Conservation (phyloP, 2,329 filamentous ascomycete species). For the Phaeosphaeriaceae sp. region DNA sequence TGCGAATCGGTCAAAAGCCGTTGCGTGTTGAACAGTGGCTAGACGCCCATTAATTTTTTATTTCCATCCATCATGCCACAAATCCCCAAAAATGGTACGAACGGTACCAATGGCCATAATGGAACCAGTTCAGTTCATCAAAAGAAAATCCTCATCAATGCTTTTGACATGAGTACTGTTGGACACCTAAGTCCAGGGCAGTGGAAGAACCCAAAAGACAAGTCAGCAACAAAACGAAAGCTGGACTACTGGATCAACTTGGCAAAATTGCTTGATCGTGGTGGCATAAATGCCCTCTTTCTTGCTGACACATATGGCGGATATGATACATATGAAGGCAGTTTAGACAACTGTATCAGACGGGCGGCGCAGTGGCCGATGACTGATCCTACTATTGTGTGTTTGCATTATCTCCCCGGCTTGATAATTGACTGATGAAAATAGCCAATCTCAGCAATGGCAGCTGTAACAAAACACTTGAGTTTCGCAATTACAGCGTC, state of each 20-base stretch:
- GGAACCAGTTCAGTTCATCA: not conserved
- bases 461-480: slow-evolving; percentile 69
- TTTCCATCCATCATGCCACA: not conserved
- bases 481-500: slow-evolving; percentile 68
- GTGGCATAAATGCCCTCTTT: slow-evolving; percentile 69
- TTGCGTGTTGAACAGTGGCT: no score
- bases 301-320: slow-evolving; percentile 71
- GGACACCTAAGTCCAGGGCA: slow-evolving; percentile 70
- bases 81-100: slow-evolving; percentile 23
- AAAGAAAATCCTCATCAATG: slow-evolving; percentile 67
- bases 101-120: slow-evolving; percentile 6
- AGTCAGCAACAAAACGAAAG: slow-evolving; percentile 65
- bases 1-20: no score
- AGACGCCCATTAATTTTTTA: not conserved
- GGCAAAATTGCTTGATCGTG: slow-evolving; percentile 66
- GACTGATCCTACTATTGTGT: slow-evolving; percentile 67
- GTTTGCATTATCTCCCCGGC: slow-evolving; percentile 16
- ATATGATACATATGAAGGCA: slow-evolving; percentile 67
- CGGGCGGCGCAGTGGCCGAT: slow-evolving; percentile 70
- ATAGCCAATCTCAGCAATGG: slow-evolving; percentile 64
- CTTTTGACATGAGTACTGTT: slow-evolving; percentile 70
- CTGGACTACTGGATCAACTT: slow-evolving; percentile 70
- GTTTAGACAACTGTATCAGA: slow-evolving; percentile 65
- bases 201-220: slow-evolving; percentile 71
- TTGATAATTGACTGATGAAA: slow-evolving; percentile 1